Percentiles rank a stretch among this genome's conserved stretches.
phyloP scores from a whole-genome alignment of 495 filamentous ascomycete genomes.

The Penicillium egyptiacum region DNA sequence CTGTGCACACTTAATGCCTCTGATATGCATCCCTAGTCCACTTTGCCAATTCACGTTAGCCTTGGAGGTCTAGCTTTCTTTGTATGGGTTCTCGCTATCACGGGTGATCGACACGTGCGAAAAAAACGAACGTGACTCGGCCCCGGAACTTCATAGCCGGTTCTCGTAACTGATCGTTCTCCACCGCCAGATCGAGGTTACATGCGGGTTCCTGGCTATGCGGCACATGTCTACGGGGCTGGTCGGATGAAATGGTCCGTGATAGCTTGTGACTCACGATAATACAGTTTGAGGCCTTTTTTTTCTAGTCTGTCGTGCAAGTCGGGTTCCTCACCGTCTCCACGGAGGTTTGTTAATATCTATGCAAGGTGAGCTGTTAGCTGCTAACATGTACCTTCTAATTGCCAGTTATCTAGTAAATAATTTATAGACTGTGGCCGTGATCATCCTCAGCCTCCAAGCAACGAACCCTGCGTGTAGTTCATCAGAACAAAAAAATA shows the following conservation, averaged over 20 bases:
- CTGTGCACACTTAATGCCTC: background rate
- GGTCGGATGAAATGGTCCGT: constrained; percentile 1
- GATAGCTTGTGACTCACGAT: background rate
- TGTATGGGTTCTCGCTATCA: background rate
- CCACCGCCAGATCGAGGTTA: background rate
- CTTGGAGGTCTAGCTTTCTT: background rate
- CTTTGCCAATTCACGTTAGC: background rate
- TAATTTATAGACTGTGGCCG: background rate
- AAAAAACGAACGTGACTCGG: background rate
- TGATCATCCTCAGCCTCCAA: background rate
- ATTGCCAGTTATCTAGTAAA: background rate
- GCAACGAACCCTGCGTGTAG: background rate
- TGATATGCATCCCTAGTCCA: too few relatives aligned
- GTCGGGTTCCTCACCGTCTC: too few relatives aligned
- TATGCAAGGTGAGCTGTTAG: background rate
- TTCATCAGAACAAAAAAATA: background rate
- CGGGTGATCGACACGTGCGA: background rate
- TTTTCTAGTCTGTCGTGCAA: too few relatives aligned
- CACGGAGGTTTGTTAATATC: background rate
- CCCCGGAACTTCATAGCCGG: background rate
- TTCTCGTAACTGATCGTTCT: background rate
- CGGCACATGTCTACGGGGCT: constrained; percentile 1
- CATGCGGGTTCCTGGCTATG: background rate
- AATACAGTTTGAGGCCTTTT: background rate
- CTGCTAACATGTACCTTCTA: background rate